Conservation (phyloP, 2,329 filamentous ascomycete genomes). For the Pseudogymnoascus sp. region DNA sequence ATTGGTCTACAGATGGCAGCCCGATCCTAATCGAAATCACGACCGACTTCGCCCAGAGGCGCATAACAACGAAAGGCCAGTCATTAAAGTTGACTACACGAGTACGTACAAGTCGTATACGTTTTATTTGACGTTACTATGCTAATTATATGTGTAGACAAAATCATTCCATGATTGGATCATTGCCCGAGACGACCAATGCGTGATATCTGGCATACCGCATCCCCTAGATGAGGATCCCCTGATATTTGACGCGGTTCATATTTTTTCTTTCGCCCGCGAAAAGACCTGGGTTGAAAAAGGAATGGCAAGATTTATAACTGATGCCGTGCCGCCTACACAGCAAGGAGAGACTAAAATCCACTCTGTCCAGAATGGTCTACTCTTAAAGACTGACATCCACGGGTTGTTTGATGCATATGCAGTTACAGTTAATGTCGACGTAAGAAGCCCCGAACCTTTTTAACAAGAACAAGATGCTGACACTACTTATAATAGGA, state of each 20-base stretch:
- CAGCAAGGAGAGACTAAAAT: neutral
- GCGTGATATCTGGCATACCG: neutral
- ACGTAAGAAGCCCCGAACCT: neutral
- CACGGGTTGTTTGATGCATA: neutral
- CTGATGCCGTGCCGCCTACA: neutral
- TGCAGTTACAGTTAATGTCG: neutral
- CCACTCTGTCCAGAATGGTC: neutral
- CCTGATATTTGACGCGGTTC: neutral
- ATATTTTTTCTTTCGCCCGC: neutral
- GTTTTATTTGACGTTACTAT: neutral
- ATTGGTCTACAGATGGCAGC: neutral
- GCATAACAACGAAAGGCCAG: neutral
- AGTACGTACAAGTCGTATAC: neutral
- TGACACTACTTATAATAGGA: neutral
- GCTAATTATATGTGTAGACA: neutral
- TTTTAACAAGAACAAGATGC: neutral
- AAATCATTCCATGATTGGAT: neutral
- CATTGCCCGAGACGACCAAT: neutral
- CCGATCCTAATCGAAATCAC: neutral
- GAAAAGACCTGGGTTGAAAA: neutral
- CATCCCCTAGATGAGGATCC: neutral
- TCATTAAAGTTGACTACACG: neutral
- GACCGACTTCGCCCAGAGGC: neutral
- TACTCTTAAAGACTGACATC: neutral
- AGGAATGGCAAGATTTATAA: neutral